Evolutionary conservation across 2,329 filamentous ascomycete genomes (phyloP), one percentile per base, ranked within the genome.

Genomic region (Penicillium sp.): DNA sequence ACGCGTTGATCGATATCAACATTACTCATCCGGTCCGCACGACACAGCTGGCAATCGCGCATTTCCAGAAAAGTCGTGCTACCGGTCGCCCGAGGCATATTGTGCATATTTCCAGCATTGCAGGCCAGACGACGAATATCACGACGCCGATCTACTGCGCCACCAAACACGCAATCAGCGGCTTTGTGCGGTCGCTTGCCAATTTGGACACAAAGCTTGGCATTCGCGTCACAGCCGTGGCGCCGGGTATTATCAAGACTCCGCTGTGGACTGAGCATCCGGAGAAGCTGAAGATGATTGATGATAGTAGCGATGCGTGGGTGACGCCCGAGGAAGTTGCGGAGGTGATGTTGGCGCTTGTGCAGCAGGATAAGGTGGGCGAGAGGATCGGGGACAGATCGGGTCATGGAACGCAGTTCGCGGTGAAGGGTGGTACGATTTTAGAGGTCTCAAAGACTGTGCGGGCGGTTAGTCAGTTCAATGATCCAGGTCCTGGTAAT

Each of bases 261-360:
- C 81, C 81, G 6, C 65, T 84, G 4, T 84, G 80, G 80, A 80
- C 76, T 0, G 80, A 83, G 2, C 74, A 83, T 55, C 79, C 80
- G 0, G 80, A 84, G 63, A 84, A 84, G 61, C 43, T 82, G 57
- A 69, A 69, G 50, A 75, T 78, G 55, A 51, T 83, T 0, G 72
- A 77, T 31, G 67, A 73, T 27, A 64, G 59, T 8, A 63, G 65
- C 12, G 80, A 83, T 58, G 71, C 65, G 50, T 84, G 80, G 80
- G 79, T 81, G 12, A 79, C 75, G n/a, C 72, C 80, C 0, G 80
- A 83, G 56, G 79, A 83, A 57, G 80, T 84, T 0, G 80, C 80
- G 0, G 71, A 76, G 35, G 78, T 77, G 2, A 83, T 84, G 80
- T 53, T 82, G 48, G 71, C 74, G 33, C 75, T 80, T 49, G 66